phyloP scores from a whole-genome alignment of 495 filamentous ascomycete genomes.

The Penicillium simplicissimum region DNA sequence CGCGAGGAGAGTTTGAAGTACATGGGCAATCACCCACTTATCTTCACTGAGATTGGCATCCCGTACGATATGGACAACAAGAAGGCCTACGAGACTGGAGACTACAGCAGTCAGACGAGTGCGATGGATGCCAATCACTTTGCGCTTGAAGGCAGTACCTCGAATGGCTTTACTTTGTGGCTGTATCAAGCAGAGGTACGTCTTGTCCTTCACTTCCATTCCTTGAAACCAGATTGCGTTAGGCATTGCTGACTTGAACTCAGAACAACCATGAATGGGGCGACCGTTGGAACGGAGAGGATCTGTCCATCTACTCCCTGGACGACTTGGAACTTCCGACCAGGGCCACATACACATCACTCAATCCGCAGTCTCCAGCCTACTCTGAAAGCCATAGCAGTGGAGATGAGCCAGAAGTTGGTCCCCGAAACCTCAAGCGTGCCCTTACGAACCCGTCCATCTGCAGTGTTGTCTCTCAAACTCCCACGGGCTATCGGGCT shows the following conservation, averaged over 20 bases:
- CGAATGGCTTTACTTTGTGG: slow-evolving; percentile 89
- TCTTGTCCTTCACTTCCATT: not conserved
- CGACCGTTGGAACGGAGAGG: slow-evolving; percentile 97
- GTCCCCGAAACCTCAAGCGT: slow-evolving; percentile 69
- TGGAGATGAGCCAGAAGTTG: slow-evolving; percentile 57
- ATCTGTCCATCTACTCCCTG: slow-evolving; percentile 82
- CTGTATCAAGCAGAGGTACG: slow-evolving; percentile 73
- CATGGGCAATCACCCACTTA: slow-evolving; percentile 85
- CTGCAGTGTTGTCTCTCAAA: slow-evolving; percentile 53
- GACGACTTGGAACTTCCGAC: slow-evolving; percentile 73
- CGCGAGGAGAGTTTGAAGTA: slow-evolving; percentile 85
- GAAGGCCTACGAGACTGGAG: slow-evolving; percentile 91
- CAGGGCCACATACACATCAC: slow-evolving; percentile 20
- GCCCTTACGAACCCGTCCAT: slow-evolving; percentile 73
- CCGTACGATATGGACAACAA: slow-evolving; percentile 99
- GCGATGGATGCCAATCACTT: slow-evolving; percentile 98
- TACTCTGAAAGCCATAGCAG: slow-evolving; percentile 59
- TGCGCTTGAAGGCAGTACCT: slow-evolving; percentile 76
- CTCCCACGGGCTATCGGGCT: slow-evolving; percentile 74
- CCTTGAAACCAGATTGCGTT: not conserved
- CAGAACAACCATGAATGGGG: slow-evolving; percentile 87
- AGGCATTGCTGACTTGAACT: slow-evolving; percentile 6
- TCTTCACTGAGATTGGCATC: slow-evolving; percentile 95
- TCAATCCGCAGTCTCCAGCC: slow-evolving; percentile 55
- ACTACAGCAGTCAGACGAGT: slow-evolving; percentile 88